phyloP scores from a whole-genome alignment of 2,329 filamentous ascomycete species.

The Lasiodiplodia sp. region DNA sequence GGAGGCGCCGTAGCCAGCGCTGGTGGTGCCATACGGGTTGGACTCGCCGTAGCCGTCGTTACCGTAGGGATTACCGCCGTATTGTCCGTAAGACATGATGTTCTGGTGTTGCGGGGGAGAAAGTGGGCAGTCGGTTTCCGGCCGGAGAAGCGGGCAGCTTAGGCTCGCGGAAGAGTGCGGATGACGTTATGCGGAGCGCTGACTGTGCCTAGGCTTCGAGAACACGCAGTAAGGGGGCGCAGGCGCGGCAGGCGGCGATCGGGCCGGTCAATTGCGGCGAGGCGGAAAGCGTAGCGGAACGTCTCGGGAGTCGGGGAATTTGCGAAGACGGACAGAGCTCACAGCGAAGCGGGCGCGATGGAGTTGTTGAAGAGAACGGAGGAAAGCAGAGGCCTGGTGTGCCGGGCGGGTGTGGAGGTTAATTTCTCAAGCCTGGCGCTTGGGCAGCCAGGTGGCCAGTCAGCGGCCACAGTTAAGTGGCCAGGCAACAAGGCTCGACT shows the following conservation, averaged over 20 bases:
- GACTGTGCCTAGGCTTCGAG: constrained; percentile 1
- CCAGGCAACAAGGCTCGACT: constrained; percentile 10
- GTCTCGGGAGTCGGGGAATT: neutral
- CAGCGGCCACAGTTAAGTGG: neutral
- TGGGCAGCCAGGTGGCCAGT: constrained; percentile 5
- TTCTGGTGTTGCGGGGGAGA: constrained; percentile 34
- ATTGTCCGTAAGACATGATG: constrained; percentile 52
- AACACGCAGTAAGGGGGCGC: constrained; percentile 14
- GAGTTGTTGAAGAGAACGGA: constrained; percentile 16
- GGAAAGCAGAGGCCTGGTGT: neutral
- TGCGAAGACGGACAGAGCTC: neutral
- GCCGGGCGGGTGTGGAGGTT: constrained; percentile 10
- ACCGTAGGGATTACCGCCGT: constrained; percentile 68
- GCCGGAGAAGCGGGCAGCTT: constrained; percentile 19
- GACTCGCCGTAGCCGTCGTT: constrained; percentile 34
- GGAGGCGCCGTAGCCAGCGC: constrained; percentile 33
- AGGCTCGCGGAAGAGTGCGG: constrained; percentile 23
- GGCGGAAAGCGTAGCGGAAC: neutral
- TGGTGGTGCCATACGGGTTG: constrained; percentile 48
- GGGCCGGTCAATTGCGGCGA: constrained; percentile 15
- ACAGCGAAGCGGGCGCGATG: neutral
- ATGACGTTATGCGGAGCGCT: constrained; percentile 28
- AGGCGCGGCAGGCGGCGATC: constrained; percentile 11
- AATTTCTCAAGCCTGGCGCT: constrained; percentile 20
- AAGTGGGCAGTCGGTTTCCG: neutral